Evolutionary conservation across 768 basidiomycete species (phyloP), one percentile per base, ranked within the genome.

Genomic region (Tulasnella sp.): DNA sequence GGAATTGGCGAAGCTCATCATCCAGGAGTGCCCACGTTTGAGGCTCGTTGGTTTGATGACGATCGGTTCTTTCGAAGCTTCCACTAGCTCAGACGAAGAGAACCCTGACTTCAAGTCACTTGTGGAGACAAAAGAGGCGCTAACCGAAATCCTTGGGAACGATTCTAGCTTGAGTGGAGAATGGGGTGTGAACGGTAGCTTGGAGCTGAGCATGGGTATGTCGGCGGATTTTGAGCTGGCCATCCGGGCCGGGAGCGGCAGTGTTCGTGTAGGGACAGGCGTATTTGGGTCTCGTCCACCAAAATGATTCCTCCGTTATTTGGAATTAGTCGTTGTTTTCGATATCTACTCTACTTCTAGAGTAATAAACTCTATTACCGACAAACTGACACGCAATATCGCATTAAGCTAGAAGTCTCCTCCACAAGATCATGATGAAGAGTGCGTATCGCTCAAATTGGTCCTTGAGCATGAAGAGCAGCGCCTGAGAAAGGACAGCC

Each of bases 401-500:
- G 18, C 57, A 61, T 6, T n/a, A 71, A 15, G 57, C 72, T 13
- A 78, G 37, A 20, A 80, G 48, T 35, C 78, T 55, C 20, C 57
- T 72, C 79, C 79, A 85, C 57, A 91, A 79, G 32, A 90, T 83
- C 87, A 94, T 90, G 79, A 96, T 88, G 16, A 87, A 84, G 76
- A 95, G 86, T 0, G 94, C 91, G 89, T 92, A 97, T 5, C 89
- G 89, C 83, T 99, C 98, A 82, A 99, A 96, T 82, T 96, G 93
- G 82, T 98, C 97, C 85, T 99, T 99, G 80, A 95, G 94, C 86
- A 97, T 92, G 87, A 99, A 99, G 75, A 99, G 85, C 80, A 99
- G 87, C 2, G 96, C 97, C 84, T 99, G 98, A 10, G 95, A 93
- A 18, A 99, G 85, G 16, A 98, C 96, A 0, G 97, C 98, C 84